Evolutionary conservation across 768 basidiomycete genomes (phyloP).

Genomic region (Floccularia luteovirens): DNA sequence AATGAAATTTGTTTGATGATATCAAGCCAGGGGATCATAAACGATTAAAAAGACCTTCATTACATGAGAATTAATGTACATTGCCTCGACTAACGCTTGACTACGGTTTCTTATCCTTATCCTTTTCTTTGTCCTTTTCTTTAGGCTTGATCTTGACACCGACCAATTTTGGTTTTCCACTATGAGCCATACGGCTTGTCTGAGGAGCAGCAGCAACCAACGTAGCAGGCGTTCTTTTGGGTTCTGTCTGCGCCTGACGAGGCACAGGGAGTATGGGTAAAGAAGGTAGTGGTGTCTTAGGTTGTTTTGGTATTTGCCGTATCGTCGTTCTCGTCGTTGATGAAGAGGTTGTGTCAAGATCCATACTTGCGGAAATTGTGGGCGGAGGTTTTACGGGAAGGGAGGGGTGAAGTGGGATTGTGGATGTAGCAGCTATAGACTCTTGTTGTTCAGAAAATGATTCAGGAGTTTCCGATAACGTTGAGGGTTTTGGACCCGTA

Average conservation of each 20-base stretch:
- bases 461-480: conserved; percentile 6
- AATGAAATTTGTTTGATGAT: too few species aligned
- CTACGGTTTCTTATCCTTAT: too few species aligned
- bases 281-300: conserved; percentile 10
- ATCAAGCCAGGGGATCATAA: too few species aligned
- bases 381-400: conserved; percentile 37
- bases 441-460: not conserved
- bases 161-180: conserved; percentile 16
- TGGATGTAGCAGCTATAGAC: conserved; percentile 2
- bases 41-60: too few species aligned
- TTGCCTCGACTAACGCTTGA: too few species aligned
- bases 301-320: conserved; percentile 8
- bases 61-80: too few species aligned
- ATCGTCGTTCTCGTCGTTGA: not conserved
- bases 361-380: conserved; percentile 14
- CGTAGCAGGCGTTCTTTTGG: not conserved
- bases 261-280: conserved; percentile 1
- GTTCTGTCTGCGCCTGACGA: not conserved
- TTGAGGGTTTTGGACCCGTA: conserved; percentile 18
- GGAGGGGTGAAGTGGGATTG: conserved; percentile 22
- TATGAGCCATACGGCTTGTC: not conserved
- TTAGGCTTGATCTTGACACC: conserved; percentile 36
- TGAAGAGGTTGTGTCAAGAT: conserved; percentile 5
- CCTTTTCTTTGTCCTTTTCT: conserved; percentile 17
- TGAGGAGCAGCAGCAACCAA: conserved; percentile 1